Evolutionary conservation across 2,329 filamentous ascomycete species (phyloP).

Genomic region (Gremmenia infestans): DNA sequence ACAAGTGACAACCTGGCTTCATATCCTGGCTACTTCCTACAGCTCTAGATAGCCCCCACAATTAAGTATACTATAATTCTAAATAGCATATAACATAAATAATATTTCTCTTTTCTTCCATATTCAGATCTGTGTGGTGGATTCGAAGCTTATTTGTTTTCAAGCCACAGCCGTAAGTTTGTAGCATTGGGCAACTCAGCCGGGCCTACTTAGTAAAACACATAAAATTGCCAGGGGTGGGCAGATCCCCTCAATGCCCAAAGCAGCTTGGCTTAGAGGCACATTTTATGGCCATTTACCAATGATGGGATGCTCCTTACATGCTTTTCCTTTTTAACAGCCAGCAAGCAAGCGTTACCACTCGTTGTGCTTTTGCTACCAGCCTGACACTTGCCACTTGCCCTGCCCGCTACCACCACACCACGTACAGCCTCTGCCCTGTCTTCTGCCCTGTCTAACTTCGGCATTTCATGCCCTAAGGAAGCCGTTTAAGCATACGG

Average conservation of each 20-base stretch:
- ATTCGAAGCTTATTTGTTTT: background rate
- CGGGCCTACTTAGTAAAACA: background rate
- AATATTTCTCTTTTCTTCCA: too few species aligned
- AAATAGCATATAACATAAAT: too few species aligned
- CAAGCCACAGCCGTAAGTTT: background rate
- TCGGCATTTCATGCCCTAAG: slow-evolving; percentile 10
- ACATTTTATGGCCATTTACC: too few species aligned
- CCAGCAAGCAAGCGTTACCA: background rate
- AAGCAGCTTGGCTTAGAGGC: background rate
- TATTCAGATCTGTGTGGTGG: background rate
- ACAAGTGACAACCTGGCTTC: background rate
- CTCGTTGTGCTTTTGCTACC: background rate
- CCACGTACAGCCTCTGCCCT: background rate
- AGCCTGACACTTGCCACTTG: background rate
- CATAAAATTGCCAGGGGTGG: too few species aligned
- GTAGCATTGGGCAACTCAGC: background rate
- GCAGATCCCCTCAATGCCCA: background rate
- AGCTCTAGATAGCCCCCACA: too few species aligned
- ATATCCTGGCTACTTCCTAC: too few species aligned
- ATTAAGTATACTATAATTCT: too few species aligned
- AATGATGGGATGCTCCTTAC: background rate
- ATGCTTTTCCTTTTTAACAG: background rate
- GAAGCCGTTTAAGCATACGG: background rate
- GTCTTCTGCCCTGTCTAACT: slow-evolving; percentile 1
- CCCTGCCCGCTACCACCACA: background rate